phyloP scores from a whole-genome alignment of 345 rosid genomes.

The Arabis hirsuta region DNA sequence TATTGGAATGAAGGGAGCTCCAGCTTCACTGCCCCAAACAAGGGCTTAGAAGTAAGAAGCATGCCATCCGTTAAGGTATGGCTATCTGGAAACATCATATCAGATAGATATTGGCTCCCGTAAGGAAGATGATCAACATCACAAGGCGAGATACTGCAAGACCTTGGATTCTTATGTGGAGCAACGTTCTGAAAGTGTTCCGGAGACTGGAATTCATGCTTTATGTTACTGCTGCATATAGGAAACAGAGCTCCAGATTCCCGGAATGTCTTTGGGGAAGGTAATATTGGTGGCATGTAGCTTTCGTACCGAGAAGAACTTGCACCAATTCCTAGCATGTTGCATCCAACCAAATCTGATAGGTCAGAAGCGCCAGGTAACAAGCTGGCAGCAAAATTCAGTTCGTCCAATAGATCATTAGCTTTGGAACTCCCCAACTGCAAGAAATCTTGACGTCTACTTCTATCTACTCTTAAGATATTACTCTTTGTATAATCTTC shows the following conservation, averaged over 20 bases:
- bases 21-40: constrained; percentile 84
- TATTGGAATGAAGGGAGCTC: constrained; percentile 99
- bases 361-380: constrained; percentile 66
- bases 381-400: constrained; percentile 57
- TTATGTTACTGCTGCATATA: constrained; percentile 51
- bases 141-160: constrained; percentile 57
- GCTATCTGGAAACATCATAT: constrained; percentile 65
- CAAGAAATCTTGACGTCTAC: constrained; percentile 61
- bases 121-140: constrained; percentile 58
- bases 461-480: constrained; percentile 48
- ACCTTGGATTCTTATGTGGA: constrained; percentile 48
- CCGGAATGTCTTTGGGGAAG: constrained; percentile 64
- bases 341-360: constrained; percentile 59
- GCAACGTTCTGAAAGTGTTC: constrained; percentile 56
- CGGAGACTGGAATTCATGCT: constrained; percentile 55
- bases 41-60: constrained; percentile 86
- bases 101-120: constrained; percentile 53
- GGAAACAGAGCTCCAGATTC: constrained; percentile 57
- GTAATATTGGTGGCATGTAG: constrained; percentile 58
- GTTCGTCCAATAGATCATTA: constrained; percentile 67
- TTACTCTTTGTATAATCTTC: constrained; percentile 51
- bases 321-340: constrained; percentile 65
- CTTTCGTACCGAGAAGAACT: constrained; percentile 63
- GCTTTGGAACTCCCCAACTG: constrained; percentile 62
- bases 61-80: constrained; percentile 84